Evolutionary conservation across 441 rosid species (phyloP).

Genomic region (Biscutella laevigata): DNA sequence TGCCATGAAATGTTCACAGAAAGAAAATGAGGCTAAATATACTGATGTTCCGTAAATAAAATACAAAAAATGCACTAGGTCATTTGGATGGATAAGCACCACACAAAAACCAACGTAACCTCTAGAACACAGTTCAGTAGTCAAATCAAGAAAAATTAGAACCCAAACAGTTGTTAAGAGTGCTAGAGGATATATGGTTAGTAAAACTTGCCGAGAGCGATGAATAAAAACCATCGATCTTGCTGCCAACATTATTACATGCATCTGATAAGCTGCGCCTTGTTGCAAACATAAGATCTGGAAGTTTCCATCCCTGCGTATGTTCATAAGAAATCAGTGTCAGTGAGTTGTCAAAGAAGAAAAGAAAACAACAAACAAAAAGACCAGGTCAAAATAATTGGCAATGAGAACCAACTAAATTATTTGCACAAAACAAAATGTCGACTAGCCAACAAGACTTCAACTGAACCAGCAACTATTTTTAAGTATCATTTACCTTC

Average conservation of each 20-base stretch:
- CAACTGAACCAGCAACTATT: neutral
- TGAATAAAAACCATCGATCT: constrained; percentile 68
- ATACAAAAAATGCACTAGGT: neutral
- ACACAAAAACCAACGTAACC: neutral
- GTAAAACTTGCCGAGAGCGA: constrained; percentile 52
- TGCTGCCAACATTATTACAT: constrained; percentile 56
- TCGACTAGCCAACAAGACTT: constrained; percentile 1
- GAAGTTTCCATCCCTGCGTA: constrained; percentile 88
- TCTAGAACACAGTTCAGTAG: neutral
- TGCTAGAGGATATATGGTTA: neutral
- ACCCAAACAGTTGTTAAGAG: neutral
- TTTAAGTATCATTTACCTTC: constrained; percentile 57
- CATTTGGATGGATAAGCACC: neutral
- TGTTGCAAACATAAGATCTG: constrained; percentile 96
- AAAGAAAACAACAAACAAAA: neutral
- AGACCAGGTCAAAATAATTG: neutral
- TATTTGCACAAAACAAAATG: neutral
- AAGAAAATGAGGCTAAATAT: neutral
- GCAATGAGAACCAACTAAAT: neutral
- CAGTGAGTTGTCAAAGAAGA: neutral
- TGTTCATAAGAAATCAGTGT: constrained; percentile 2
- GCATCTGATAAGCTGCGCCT: constrained; percentile 85
- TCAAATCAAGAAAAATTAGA: neutral
- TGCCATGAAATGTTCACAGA: constrained; percentile 22
- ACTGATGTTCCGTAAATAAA: neutral